Percentiles rank a stretch among this genome's conserved stretches.
Evolutionary conservation across 352 stramenopile genomes (phyloP).

Genomic region (Phytophthora meadii): DNA sequence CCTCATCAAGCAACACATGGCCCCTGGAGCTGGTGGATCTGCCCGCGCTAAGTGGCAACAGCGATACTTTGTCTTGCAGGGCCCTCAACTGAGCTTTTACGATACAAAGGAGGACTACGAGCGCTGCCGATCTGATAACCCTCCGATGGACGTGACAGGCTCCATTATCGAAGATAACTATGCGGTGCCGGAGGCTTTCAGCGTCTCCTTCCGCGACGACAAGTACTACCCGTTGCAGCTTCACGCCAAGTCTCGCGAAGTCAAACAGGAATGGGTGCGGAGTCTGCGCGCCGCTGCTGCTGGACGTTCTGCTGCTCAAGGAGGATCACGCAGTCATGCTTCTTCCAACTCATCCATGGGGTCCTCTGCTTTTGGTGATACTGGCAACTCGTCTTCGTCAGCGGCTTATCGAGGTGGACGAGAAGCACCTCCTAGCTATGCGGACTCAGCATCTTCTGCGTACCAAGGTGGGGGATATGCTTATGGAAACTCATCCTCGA

Average conservation of each 20-base stretch:
- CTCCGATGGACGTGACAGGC: conserved; percentile 81
- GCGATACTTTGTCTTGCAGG: conserved; percentile 88
- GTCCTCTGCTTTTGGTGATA: conserved; percentile 28
- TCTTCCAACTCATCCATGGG: conserved; percentile 37
- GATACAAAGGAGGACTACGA: conserved; percentile 90
- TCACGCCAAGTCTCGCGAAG: conserved; percentile 80
- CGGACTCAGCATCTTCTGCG: conserved; percentile 24
- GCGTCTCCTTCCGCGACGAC: conserved; percentile 80
- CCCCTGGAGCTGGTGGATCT: conserved; percentile 44
- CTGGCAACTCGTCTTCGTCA: conserved; percentile 20
- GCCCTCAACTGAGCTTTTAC: conserved; percentile 80
- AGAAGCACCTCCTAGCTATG: conserved; percentile 22
- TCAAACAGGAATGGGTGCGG: conserved; percentile 84
- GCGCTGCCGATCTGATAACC: conserved; percentile 78
- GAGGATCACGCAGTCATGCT: conserved; percentile 25
- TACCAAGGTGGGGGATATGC: conserved; percentile 27
- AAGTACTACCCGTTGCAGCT: conserved; percentile 85
- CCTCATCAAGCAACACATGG: conserved; percentile 86
- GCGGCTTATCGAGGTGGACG: conserved; percentile 16
- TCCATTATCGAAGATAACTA: conserved; percentile 81
- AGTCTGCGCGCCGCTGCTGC: conserved; percentile 67
- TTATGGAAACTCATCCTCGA: conserved; percentile 37
- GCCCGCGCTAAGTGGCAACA: conserved; percentile 84
- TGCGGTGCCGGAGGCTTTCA: conserved; percentile 82
- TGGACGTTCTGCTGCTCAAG: conserved; percentile 29